Evolutionary conservation across 2,329 filamentous ascomycete genomes (phyloP).

Genomic region (Fusarium odoratissimum): DNA sequence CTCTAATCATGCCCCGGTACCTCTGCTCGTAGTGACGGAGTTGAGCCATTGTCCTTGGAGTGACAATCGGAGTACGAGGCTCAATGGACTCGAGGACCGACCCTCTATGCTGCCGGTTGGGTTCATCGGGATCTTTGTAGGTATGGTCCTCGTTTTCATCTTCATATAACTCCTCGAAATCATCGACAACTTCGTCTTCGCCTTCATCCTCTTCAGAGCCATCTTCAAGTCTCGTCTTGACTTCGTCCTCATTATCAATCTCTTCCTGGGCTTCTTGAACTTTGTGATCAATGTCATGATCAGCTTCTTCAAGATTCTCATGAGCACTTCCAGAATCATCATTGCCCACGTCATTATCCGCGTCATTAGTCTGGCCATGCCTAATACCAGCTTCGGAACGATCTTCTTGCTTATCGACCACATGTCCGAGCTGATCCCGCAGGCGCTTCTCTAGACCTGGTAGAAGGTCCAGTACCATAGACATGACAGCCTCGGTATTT

Average conservation of each 20-base stretch:
- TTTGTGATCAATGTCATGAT: neutral
- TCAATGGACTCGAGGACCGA: neutral
- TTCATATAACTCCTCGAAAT: fast-evolving
- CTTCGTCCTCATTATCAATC: fast-evolving
- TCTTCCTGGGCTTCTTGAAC: neutral
- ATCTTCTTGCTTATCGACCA: neutral
- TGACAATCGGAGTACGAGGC: neutral
- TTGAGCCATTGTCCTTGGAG: fast-evolving
- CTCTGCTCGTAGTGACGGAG: neutral
- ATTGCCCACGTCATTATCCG: neutral
- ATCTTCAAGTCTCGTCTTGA: neutral
- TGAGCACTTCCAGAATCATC: neutral
- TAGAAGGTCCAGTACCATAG: neutral
- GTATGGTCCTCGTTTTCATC: fast-evolving
- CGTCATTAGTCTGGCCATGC: neutral
- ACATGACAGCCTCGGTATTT: slow-evolving; percentile 1
- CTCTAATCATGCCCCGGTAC: fast-evolving
- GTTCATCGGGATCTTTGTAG: fast-evolving
- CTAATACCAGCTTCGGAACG: neutral
- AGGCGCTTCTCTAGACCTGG: neutral
- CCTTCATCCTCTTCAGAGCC: fast-evolving
- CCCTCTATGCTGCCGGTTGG: fast-evolving
- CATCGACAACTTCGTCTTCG: fast-evolving
- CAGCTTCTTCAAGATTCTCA: neutral
- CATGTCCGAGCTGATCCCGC: neutral